Conservation (phyloP, 2,329 filamentous ascomycete genomes). For the Camillea tinctor region DNA sequence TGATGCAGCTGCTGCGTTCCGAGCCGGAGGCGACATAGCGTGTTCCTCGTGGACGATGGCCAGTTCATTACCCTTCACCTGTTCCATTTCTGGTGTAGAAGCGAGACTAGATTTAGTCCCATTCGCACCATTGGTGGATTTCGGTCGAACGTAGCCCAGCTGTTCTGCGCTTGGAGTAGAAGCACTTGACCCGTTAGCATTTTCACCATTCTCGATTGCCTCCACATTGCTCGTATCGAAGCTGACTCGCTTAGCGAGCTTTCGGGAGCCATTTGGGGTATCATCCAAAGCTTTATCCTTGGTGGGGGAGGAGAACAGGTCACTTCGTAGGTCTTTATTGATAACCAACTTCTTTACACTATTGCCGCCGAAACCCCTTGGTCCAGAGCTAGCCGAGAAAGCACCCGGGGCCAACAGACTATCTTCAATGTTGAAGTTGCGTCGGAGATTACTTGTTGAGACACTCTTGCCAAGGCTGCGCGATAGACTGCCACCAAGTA, state of each 20-base stretch:
- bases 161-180: conserved; percentile 57
- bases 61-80: conserved; percentile 72
- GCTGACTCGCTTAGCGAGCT: conserved; percentile 82
- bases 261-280: conserved; percentile 44
- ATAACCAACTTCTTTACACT: conserved; percentile 91
- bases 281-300: conserved; percentile 49
- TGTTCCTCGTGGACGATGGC: conserved; percentile 76
- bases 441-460: conserved; percentile 81
- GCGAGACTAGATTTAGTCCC: conserved; percentile 39
- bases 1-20: conserved; percentile 23
- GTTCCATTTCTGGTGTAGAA: conserved; percentile 64
- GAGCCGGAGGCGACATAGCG: conserved; percentile 34
- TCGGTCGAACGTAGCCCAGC: conserved; percentile 58
- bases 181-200: conserved; percentile 43
- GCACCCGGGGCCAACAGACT: conserved; percentile 84
- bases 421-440: conserved; percentile 77
- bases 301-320: conserved; percentile 62
- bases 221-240: conserved; percentile 70
- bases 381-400: conserved; percentile 67
- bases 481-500: conserved; percentile 67
- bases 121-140: conserved; percentile 41
- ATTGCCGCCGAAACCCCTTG: conserved; percentile 64
- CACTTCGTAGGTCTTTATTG: conserved; percentile 78
- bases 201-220: conserved; percentile 40
- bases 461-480: conserved; percentile 81